phyloP scores from a whole-genome alignment of 306 rosid species.

The Hylodesmum podocarpum region DNA sequence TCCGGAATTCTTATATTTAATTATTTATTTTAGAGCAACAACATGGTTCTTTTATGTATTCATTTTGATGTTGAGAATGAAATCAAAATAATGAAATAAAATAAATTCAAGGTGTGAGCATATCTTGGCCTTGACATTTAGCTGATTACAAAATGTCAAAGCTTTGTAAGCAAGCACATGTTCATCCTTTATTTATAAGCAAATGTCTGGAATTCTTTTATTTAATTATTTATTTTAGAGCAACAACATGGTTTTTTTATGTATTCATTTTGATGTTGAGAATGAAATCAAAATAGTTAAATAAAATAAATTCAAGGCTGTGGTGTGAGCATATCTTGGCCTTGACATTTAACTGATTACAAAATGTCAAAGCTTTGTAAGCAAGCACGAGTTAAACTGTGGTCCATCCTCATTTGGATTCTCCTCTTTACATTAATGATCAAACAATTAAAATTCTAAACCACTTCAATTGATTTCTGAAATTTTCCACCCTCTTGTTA shows the following conservation, averaged over 20 bases:
- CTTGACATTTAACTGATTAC: not conserved
- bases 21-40: not conserved
- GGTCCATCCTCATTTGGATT: not conserved
- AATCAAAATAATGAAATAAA: not conserved
- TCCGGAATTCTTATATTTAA: not conserved
- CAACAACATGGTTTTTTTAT: conserved; percentile 4
- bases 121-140: not conserved
- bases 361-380: not conserved
- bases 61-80: conserved; percentile 10
- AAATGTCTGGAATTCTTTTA: not conserved
- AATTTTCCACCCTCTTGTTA: not conserved
- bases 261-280: not conserved
- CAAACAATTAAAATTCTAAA: not conserved
- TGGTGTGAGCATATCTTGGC: conserved; percentile 2
- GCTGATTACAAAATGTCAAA: not conserved
- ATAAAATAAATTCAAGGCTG: not conserved
- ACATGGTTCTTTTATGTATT: conserved; percentile 7
- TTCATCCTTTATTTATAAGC: not conserved
- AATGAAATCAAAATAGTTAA: not conserved
- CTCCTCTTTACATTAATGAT: not conserved
- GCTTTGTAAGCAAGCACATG: not conserved
- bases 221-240: not conserved
- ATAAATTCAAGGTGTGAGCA: not conserved
- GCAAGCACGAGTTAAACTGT: not conserved
- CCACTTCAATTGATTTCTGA: not conserved